Evolutionary conservation across 2,329 filamentous ascomycete species (phyloP).

Genomic region (Aspergillus brunneoviolaceus): DNA sequence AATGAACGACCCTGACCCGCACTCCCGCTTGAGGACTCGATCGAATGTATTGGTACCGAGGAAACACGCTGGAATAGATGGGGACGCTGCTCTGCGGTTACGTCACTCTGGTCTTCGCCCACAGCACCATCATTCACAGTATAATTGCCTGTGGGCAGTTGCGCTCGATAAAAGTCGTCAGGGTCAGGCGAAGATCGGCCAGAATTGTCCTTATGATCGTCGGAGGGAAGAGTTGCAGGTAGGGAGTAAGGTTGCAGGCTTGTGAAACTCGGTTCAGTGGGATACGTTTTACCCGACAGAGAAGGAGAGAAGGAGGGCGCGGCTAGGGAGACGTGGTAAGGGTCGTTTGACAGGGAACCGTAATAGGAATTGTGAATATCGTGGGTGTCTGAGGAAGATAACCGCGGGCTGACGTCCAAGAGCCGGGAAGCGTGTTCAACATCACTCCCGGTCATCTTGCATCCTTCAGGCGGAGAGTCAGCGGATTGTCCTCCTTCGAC

Average conservation of each 20-base stretch:
- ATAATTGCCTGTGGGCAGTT: conserved; percentile 33
- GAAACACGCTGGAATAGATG: conserved; percentile 22
- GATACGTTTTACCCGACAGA: conserved; percentile 22
- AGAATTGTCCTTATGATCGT: conserved; percentile 25
- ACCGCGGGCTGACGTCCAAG: conserved; percentile 33
- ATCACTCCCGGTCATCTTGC: conserved; percentile 47
- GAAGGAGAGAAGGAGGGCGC: conserved; percentile 21
- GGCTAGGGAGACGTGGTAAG: conserved; percentile 31
- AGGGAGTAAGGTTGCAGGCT: conserved; percentile 19
- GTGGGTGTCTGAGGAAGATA: conserved; percentile 29
- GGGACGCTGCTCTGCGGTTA: conserved; percentile 20
- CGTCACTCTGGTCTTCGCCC: conserved; percentile 22
- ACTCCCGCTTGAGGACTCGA: conserved; percentile 23
- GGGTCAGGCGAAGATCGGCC: conserved; percentile 43
- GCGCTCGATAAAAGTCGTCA: conserved; percentile 53
- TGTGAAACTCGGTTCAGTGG: conserved; percentile 22
- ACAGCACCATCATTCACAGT: conserved; percentile 19
- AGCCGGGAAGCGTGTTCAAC: conserved; percentile 41
- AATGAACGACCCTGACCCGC: conserved; percentile 31
- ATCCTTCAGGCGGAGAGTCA: conserved; percentile 33
- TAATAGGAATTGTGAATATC: conserved; percentile 26
- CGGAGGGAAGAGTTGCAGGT: conserved; percentile 19
- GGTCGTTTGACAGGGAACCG: conserved; percentile 20
- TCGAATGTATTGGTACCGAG: conserved; percentile 28
- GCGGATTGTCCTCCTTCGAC: conserved; percentile 10